Base-by-base conservation (phyloP, 2,329 filamentous ascomycete species). In the Berkeleyomyces basicola region DNA sequence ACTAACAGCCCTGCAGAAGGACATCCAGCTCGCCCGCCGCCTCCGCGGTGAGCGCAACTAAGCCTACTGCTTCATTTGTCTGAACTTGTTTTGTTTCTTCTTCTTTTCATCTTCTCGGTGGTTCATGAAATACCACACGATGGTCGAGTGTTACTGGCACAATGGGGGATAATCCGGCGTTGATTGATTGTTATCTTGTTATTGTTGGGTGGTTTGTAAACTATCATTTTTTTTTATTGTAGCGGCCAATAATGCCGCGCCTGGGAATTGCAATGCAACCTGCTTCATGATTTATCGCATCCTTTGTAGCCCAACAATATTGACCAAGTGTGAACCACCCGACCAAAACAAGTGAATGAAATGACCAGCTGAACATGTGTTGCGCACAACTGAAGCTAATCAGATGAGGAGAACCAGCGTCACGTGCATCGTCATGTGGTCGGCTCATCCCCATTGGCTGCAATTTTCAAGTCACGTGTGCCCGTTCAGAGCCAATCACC, bases 1-100 rank as follows among this genome's bases (percentile, higher is more conserved):
- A 11, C 61, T 65, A 64, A 65, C 64, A 46, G 23, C 47, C 57
- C 10, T 39, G 47, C 7, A 64, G 63, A 96, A 96, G 82, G 92
- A 96, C 71, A 96, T 97, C 74, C 92, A 97, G 79, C 85, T 97
- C 59, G 91, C 92, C 72, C 88, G 93, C 70, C 88, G 93, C 72
- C 89, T 99, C 73, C 89, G 93, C 72, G 93, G 93, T 69, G 91
- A 93, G 81, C 87, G 88, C 76, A 90, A 89, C 81, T 92, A 84
- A 83, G 76, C 66, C 65, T 58, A 37, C 14, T 51, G 44, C 36
- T 46, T 58, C 36, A 16, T 39, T 33, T 49, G 47, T n/a, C 62
- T 63, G 59, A 57, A 55, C 51, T 57, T 40, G 9, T 43, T 63
- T 59, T 49, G 7, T 9, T 16, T 61, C 37, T 59, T 59, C 44